These are phyloP conservation scores for Boletus barrowsii DNA, from an alignment of 768 basidiomycete species.

Conservation along the genomic window DNA sequence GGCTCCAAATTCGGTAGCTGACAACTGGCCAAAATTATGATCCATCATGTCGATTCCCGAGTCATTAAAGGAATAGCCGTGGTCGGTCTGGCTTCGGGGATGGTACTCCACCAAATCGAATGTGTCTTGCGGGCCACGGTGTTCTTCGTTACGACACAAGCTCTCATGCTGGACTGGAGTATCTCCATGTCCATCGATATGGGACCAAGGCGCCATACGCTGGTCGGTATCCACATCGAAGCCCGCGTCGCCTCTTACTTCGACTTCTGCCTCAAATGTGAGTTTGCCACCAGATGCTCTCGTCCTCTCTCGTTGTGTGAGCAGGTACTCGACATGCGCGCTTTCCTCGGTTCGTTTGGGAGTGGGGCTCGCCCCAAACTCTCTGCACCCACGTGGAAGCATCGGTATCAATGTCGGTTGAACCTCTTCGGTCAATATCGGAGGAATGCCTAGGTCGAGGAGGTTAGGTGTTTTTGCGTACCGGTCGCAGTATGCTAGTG, in stretches of 20 bases:
- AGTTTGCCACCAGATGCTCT: constrained; percentile 7
- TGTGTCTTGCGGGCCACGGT: not conserved
- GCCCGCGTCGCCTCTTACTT: not conserved
- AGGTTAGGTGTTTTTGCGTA: constrained; percentile 9
- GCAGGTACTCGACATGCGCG: constrained; percentile 18
- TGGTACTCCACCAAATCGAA: not conserved
- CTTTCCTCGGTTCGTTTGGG: constrained; percentile 13
- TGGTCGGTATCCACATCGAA: not conserved
- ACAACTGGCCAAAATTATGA: not conserved
- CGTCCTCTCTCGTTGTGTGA: constrained; percentile 26
- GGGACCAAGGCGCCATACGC: not conserved
- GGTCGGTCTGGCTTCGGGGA: not conserved
- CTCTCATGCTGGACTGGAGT: not conserved
- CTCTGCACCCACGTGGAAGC: constrained; percentile 19
- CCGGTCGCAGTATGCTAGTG: constrained; percentile 13
- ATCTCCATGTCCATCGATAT: not conserved
- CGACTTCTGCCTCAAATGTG: not conserved
- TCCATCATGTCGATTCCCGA: constrained; percentile 16
- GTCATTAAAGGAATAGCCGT: constrained; percentile 9
- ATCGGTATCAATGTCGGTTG: constrained; percentile 2
- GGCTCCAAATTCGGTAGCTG: constrained; percentile 3
- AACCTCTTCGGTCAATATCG: constrained; percentile 10
- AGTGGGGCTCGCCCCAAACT: constrained; percentile 26
- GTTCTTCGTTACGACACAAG: not conserved
- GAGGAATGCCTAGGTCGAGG: constrained; percentile 5